These are phyloP conservation scores for Monosporozyma yasuniensis DNA, from an alignment of 805 yeast species.

Conservation along the genomic window DNA sequence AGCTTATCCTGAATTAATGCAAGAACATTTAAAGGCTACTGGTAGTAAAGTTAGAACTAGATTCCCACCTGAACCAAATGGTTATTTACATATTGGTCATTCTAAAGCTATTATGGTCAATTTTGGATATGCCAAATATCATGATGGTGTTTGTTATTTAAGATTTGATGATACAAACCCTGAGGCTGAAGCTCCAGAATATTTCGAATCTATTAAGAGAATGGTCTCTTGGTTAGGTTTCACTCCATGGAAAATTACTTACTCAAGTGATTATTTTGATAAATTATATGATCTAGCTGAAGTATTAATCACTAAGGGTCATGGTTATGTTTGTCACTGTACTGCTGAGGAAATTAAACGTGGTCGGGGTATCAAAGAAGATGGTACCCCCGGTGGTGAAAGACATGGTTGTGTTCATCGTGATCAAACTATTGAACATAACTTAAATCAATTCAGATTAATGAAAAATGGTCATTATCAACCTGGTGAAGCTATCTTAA, in stretches of 20 bases:
- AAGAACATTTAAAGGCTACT: constrained; percentile 68
- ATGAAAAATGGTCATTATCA: constrained; percentile 86
- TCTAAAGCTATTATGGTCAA: constrained; percentile 96
- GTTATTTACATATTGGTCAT: constrained; percentile 97
- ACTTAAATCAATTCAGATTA: constrained; percentile 69
- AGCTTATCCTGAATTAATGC: constrained; percentile 74
- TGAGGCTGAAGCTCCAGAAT: constrained; percentile 93
- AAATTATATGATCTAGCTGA: constrained; percentile 83
- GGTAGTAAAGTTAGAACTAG: constrained; percentile 82
- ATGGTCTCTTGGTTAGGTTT: constrained; percentile 94
- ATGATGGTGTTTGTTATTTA: constrained; percentile 81
- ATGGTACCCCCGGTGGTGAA: constrained; percentile 91
- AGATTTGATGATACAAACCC: constrained; percentile 98
- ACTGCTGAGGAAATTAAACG: constrained; percentile 83
- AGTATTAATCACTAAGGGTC: constrained; percentile 55
- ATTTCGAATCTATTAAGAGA: constrained; percentile 71
- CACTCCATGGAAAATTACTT: constrained; percentile 86
- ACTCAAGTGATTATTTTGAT: constrained; percentile 93
- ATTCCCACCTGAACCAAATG: constrained; percentile 98
- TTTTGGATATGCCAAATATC: constrained; percentile 89
- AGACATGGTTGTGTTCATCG: constrained; percentile 79
- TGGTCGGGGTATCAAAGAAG: constrained; percentile 83
- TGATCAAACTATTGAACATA: constrained; percentile 58
- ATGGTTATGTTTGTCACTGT: constrained; percentile 89
- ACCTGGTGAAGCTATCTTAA: constrained; percentile 87